Percentiles rank a stretch among this genome's conserved stretches.
Evolutionary conservation across 306 rosid species (phyloP).

Genomic region (Arachis hypogaea): DNA sequence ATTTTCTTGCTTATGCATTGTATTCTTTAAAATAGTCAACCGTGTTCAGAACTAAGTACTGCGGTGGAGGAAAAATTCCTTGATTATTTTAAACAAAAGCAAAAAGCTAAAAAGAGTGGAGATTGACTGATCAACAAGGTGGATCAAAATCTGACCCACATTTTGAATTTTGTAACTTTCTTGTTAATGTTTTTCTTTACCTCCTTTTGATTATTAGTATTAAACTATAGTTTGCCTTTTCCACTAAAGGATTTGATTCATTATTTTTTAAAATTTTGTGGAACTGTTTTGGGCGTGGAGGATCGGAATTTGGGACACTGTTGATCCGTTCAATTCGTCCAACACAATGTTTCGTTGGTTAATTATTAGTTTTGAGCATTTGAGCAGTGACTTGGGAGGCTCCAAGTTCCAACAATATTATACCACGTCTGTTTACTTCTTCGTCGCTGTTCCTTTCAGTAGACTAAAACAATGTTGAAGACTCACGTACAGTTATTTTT

Average conservation of each 20-base stretch:
- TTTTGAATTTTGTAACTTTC: conserved; percentile 26
- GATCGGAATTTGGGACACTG: conserved; percentile 17
- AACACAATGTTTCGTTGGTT: background rate
- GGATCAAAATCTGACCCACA: conserved; percentile 38
- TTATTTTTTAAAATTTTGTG: background rate
- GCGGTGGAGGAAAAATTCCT: background rate
- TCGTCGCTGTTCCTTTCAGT: background rate
- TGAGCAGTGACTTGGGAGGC: conserved; percentile 19
- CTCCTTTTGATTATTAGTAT: background rate
- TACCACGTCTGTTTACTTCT: conserved; percentile 19
- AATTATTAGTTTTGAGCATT: conserved; percentile 24
- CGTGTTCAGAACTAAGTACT: conserved; percentile 10
- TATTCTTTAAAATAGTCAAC: conserved; percentile 37
- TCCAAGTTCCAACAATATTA: conserved; percentile 39
- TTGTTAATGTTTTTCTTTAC: background rate
- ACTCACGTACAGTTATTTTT: too few species aligned
- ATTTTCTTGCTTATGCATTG: background rate
- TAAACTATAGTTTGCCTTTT: conserved; percentile 10
- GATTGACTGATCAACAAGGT: conserved; percentile 9
- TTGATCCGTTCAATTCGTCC: conserved; percentile 3
- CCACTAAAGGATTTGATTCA: background rate
- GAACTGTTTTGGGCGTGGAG: conserved; percentile 15
- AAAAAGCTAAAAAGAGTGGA: background rate
- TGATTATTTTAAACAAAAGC: background rate
- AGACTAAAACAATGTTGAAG: background rate